Evolutionary conservation across 2,329 filamentous ascomycete genomes (phyloP), one percentile per base, ranked within the genome.

Genomic region (Cladosporium colombiae): DNA sequence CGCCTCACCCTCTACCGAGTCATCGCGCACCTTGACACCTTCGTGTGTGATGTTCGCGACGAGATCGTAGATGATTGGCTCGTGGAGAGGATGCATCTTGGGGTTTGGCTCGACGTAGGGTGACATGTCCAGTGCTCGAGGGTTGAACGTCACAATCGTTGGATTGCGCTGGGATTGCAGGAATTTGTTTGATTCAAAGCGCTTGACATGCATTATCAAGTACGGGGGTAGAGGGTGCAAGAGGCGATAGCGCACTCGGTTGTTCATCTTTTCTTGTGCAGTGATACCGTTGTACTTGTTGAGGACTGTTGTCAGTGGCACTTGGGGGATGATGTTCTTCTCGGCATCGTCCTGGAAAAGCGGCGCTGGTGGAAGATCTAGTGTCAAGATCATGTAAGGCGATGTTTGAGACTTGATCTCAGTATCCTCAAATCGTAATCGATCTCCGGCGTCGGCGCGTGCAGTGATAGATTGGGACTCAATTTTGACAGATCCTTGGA

Each of bases 131-230:
- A 99, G 87, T 50, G 89, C 87, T 75, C 89, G 86, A 5, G 92
- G 90, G 69, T 94, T 92, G 78, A 98, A 99, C 0, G 94, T 98
- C 69, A 99, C 95, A 74, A 99, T 99, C 11, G 95, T 99, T 0
- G 94, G 95, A 78, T 99, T 99, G 60, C 95, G 91, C 61, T 77
- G 75, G 80, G 98, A 94, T 2, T 90, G 87, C 23, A 99, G 91
- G 75, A 99, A 99, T 78, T 97, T 97, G 83, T 99, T 99, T 70
- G 91, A 89, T 71, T 89, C 92, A 84, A 99, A 99, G 72, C 95
- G 92, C 82, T 98, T 98, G 81, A 98, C 89, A 81, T 99, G 94
- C 81, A 99, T 92, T 62, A 95, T 83, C 21, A 99, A 87, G 76
- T 90, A 98, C 0, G 93, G 94, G 0, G 95, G 95, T 0, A 99